These are phyloP conservation scores for Pyrrhoderma noxium DNA, from an alignment of 1,284 basidiomycete species.

Conservation along the genomic window DNA sequence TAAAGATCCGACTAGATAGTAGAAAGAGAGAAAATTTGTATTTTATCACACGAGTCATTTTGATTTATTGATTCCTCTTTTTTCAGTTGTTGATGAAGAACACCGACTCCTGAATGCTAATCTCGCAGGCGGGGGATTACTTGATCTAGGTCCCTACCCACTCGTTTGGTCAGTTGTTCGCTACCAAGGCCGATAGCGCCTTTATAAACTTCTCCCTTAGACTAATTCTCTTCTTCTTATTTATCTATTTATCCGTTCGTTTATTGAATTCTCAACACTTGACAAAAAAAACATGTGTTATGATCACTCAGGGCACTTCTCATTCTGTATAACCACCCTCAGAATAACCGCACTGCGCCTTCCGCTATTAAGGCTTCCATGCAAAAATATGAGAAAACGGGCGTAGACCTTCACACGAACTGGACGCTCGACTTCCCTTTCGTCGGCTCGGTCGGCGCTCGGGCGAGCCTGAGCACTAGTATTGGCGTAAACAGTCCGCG, in stretches of 20 bases:
- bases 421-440: conserved; percentile 18
- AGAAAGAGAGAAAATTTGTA: not conserved
- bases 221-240: too few species aligned
- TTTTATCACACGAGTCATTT: not conserved
- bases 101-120: conserved; percentile 37
- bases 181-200: conserved; percentile 28
- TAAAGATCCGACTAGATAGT: not conserved
- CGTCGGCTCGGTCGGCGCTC: conserved; percentile 11
- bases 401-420: conserved; percentile 16
- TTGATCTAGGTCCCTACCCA: conserved; percentile 37
- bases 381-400: conserved; percentile 13
- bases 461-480: conserved; percentile 15
- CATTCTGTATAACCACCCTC: conserved; percentile 32
- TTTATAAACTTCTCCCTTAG: too few species aligned
- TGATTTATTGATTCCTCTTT: too few species aligned
- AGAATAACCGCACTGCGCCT: conserved; percentile 19
- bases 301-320: conserved; percentile 34
- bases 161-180: conserved; percentile 34
- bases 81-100: conserved; percentile 7
- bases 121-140: conserved; percentile 39
- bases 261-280: too few species aligned
- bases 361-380: conserved; percentile 18
- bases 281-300: too few species aligned
- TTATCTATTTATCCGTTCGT: too few species aligned
- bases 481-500: conserved; percentile 14